Percentiles rank a stretch among this genome's conserved stretches.
Conservation (phyloP, 768 basidiomycete species). For the Mycena chlorophos region DNA sequence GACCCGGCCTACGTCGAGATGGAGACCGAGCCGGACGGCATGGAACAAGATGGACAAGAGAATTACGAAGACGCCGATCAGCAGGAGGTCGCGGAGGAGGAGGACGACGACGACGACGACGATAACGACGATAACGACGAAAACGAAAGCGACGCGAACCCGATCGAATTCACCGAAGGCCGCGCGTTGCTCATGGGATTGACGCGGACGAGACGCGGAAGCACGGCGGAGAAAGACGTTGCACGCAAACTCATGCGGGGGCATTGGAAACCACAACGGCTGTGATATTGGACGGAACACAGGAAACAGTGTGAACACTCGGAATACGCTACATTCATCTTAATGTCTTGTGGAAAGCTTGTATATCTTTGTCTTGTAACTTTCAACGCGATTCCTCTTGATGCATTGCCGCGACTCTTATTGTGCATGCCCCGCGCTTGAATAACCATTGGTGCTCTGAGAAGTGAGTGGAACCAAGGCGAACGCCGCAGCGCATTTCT, state of each 20-base stretch:
- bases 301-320: too few species aligned
- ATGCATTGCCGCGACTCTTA: too few species aligned
- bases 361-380: too few species aligned
- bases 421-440: too few species aligned
- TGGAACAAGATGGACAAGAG: too few species aligned
- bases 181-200: constrained; percentile 50
- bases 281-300: constrained; percentile 37
- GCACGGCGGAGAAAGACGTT: constrained; percentile 58
- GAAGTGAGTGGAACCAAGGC: too few species aligned
- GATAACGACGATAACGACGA: constrained; percentile 3
- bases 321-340: too few species aligned
- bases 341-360: too few species aligned
- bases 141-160: constrained; percentile 9
- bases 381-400: too few species aligned
- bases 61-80: not conserved
- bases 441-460: too few species aligned
- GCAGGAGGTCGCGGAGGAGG: not conserved
- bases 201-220: constrained; percentile 13
- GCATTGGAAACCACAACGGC: constrained; percentile 68
- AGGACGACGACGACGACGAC: not conserved
- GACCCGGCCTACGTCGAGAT: not conserved
- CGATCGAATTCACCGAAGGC: constrained; percentile 49
- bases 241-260: constrained; percentile 51
- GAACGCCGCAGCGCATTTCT: too few species aligned
- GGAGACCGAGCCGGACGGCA: too few species aligned